phyloP scores from a whole-genome alignment of 257 asterid genomes.

The Euphrasia confusa region DNA sequence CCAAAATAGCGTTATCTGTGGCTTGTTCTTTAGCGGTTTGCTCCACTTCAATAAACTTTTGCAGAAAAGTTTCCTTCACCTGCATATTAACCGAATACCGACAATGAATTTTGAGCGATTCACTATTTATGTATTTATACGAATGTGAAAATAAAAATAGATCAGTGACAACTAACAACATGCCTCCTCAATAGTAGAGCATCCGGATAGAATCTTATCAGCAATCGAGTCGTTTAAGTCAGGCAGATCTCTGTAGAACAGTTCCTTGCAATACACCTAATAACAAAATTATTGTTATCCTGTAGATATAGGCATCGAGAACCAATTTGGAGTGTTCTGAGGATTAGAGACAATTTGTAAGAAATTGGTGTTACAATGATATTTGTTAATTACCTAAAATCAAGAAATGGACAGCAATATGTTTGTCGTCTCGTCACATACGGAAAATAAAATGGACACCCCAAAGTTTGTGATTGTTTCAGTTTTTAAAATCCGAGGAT shows the following conservation, averaged over 20 bases:
- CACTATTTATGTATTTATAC: not conserved
- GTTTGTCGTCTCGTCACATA: conserved; percentile 4
- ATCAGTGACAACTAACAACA: conserved; percentile 22
- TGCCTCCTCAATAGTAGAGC: conserved; percentile 76
- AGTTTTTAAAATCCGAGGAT: not conserved
- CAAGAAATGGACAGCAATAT: conserved; percentile 7
- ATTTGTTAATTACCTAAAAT: not conserved
- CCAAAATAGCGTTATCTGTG: conserved; percentile 90
- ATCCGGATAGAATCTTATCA: conserved; percentile 68
- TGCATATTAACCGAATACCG: conserved; percentile 27
- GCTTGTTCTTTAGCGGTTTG: conserved; percentile 96
- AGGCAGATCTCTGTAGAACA: conserved; percentile 41
- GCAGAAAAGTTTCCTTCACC: conserved; percentile 69
- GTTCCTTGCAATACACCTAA: conserved; percentile 78
- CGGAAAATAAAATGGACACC: not conserved
- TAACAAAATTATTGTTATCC: not conserved
- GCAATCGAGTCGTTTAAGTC: conserved; percentile 60
- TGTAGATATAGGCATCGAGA: conserved; percentile 14
- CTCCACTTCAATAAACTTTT: conserved; percentile 73
- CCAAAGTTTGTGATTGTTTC: conserved; percentile 6
- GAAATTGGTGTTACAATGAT: not conserved
- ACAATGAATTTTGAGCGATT: conserved; percentile 4
- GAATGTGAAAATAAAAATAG: conserved; percentile 1
- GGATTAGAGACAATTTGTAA: conserved; percentile 5
- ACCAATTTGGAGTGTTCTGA: not conserved